Evolutionary conservation across 305 asterid genomes (phyloP).

Genomic region (Nicotiana rustica): DNA sequence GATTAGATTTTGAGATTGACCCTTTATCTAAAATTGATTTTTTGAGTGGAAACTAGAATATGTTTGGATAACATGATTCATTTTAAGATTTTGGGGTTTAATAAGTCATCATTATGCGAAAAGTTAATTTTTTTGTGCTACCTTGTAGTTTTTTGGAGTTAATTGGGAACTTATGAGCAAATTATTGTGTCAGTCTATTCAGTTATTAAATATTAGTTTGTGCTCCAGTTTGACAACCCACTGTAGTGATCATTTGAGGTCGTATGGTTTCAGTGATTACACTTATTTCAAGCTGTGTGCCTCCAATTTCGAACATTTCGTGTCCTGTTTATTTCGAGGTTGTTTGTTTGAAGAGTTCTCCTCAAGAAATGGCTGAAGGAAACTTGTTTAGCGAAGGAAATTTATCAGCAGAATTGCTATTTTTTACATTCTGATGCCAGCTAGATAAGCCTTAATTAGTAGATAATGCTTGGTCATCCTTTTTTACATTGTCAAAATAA

Average conservation of each 20-base stretch:
- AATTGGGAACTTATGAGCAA: not conserved
- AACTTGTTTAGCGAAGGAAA: not conserved
- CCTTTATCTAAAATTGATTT: constrained; percentile 10
- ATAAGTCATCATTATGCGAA: not conserved
- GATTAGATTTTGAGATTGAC: constrained; percentile 36
- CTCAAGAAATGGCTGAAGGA: not conserved
- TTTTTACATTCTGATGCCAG: not conserved
- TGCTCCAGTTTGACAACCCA: constrained; percentile 1
- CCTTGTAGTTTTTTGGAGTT: not conserved
- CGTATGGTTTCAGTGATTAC: not conserved
- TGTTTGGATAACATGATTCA: not conserved
- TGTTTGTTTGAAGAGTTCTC: not conserved
- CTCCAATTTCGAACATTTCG: not conserved
- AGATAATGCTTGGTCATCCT: not conserved
- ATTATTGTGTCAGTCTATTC: not conserved
- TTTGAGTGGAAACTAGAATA: constrained; percentile 13
- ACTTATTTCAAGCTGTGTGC: not conserved
- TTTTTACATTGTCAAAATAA: not conserved
- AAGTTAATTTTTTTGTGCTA: not conserved
- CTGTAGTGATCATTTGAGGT: not conserved
- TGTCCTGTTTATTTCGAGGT: not conserved
- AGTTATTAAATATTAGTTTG: too few species aligned
- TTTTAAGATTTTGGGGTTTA: not conserved
- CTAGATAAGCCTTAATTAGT: not conserved
- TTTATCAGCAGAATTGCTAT: not conserved